A percentile compares a stretch with the other conserved stretches of the same genome.
phyloP scores from a whole-genome alignment of 768 basidiomycete species.

The Tylopilus cervinicoccineus region DNA sequence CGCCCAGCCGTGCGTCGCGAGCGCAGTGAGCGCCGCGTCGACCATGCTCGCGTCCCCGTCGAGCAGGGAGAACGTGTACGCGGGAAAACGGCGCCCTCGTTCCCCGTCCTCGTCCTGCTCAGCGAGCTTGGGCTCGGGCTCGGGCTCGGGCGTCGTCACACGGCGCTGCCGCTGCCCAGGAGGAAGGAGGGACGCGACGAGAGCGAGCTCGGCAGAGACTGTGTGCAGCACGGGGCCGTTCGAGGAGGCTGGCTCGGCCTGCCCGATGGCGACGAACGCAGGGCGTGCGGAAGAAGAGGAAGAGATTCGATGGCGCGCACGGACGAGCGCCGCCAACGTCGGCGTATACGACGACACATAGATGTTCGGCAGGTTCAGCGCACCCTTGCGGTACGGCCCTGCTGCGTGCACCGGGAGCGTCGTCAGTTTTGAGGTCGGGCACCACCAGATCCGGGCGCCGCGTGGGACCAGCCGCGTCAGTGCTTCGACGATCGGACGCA shows the following conservation, averaged over 20 bases:
- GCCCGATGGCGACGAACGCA: conserved; percentile 19
- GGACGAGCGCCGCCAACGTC: conserved; percentile 26
- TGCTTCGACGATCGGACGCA: neutral
- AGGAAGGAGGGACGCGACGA: conserved; percentile 19
- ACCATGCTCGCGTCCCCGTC: conserved; percentile 12
- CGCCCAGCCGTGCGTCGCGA: conserved; percentile 23
- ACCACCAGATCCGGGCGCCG: neutral
- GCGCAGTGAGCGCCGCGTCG: conserved; percentile 8
- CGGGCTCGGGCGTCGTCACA: no score
- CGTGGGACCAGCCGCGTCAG: neutral
- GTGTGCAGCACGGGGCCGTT: conserved; percentile 8
- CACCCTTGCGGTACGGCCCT: neutral
- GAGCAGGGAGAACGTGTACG: conserved; percentile 5
- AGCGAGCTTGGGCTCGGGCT: no score
- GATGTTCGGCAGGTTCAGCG: conserved; percentile 10
- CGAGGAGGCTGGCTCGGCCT: conserved; percentile 9
- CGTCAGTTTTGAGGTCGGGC: neutral
- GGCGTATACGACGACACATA: conserved; percentile 35
- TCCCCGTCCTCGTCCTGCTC: no score
- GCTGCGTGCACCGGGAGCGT: neutral
- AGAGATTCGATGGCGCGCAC: conserved; percentile 11
- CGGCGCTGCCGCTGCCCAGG: no score
- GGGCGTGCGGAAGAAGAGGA: neutral
- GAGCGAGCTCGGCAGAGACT: conserved; percentile 17
- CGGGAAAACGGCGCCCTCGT: no score